phyloP scores from a whole-genome alignment of 257 asterid species.

The Osmanthus fragrans region DNA sequence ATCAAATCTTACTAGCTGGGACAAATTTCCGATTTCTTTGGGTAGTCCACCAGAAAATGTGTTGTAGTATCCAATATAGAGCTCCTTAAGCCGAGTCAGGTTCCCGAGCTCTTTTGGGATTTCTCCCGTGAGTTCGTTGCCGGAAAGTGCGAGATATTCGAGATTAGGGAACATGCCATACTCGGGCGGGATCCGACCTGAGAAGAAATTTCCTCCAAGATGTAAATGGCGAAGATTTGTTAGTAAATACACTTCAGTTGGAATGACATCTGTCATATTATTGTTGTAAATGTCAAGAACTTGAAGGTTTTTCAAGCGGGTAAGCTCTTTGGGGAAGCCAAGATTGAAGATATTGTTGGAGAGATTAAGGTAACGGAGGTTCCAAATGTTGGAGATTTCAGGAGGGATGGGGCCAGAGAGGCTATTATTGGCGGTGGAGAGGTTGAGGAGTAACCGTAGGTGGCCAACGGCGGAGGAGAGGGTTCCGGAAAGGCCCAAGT shows the following conservation, averaged over 20 bases:
- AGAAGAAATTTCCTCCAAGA: slow-evolving; percentile 77
- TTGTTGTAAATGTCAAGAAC: slow-evolving; percentile 83
- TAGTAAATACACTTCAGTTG: slow-evolving; percentile 51
- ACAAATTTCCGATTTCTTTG: slow-evolving; percentile 68
- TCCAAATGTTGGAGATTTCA: slow-evolving; percentile 48
- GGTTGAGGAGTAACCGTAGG: slow-evolving; percentile 56
- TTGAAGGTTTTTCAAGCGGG: slow-evolving; percentile 49
- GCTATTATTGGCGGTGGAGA: slow-evolving; percentile 61
- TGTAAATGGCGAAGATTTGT: slow-evolving; percentile 61
- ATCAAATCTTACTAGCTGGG: slow-evolving; percentile 59
- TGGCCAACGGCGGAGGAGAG: slow-evolving; percentile 60
- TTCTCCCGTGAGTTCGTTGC: slow-evolving; percentile 67
- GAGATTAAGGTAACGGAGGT: slow-evolving; percentile 65
- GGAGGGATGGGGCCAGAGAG: slow-evolving; percentile 69
- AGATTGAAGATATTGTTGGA: slow-evolving; percentile 67
- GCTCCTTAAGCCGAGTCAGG: slow-evolving; percentile 57
- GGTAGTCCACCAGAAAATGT: slow-evolving; percentile 75
- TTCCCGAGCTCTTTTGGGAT: slow-evolving; percentile 79
- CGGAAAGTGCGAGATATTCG: slow-evolving; percentile 81
- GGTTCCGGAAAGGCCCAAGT: slow-evolving; percentile 56
- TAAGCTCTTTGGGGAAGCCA: slow-evolving; percentile 52
- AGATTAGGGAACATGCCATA: slow-evolving; percentile 54
- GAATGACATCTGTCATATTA: slow-evolving; percentile 69
- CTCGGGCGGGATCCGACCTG: slow-evolving; percentile 69
- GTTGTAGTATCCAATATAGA: slow-evolving; percentile 81